Conservation (phyloP, 2,329 filamentous ascomycete species). For the Cordyceps farinosa region DNA sequence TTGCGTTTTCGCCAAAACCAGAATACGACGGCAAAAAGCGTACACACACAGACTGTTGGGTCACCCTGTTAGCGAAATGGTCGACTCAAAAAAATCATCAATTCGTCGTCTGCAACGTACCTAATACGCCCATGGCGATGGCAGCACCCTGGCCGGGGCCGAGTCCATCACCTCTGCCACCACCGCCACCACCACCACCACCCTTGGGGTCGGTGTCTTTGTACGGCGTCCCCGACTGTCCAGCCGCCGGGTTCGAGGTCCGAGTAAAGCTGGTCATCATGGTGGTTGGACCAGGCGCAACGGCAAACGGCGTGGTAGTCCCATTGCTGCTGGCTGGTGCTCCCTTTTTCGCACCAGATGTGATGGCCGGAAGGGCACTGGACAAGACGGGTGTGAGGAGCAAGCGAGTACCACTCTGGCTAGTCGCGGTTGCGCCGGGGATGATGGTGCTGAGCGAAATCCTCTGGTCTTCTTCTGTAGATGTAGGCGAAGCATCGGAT, state of each 20-base stretch:
- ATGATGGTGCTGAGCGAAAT: conserved; percentile 6
- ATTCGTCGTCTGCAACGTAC: not conserved
- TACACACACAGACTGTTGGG: conserved; percentile 4
- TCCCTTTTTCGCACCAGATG: conserved; percentile 1
- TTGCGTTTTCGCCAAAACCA: conserved; percentile 14
- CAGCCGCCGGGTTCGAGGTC: not conserved
- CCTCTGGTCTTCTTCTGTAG: not conserved
- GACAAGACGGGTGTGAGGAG: conserved; percentile 4
- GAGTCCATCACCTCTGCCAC: not conserved
- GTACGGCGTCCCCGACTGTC: not conserved
- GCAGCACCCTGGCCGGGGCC: conserved; percentile 2
- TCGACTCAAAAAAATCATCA: not conserved
- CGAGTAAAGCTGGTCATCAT: not conserved
- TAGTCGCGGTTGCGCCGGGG: not conserved
- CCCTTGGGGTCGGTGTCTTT: not conserved
- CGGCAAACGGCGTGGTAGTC: conserved; percentile 1
- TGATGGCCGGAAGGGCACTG: not conserved
- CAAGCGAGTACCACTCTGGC: not conserved
- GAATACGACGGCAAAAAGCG: not conserved
- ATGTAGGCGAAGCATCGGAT: not conserved
- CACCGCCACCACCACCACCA: not conserved
- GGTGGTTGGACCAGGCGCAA: not conserved
- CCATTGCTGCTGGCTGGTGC: not conserved
- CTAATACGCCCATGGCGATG: conserved; percentile 7
- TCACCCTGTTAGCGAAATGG: not conserved